Evolutionary conservation across 2,329 filamentous ascomycete species (phyloP).

Genomic region (Ascosphaera apis): DNA sequence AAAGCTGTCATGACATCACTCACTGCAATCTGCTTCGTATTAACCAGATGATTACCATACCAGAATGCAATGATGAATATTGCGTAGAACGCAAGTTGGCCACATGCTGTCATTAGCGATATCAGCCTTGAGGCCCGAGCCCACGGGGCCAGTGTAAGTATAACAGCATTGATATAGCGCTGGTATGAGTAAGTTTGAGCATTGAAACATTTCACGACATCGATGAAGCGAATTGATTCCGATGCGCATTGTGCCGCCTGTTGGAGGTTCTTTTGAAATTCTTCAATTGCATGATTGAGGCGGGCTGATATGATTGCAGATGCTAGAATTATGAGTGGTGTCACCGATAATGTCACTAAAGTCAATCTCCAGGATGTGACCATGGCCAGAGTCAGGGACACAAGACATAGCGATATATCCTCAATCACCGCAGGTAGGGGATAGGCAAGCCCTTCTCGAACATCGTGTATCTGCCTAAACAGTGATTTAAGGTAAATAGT

Average conservation of each 20-base stretch:
- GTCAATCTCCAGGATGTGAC: slow-evolving; percentile 68
- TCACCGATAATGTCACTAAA: slow-evolving; percentile 42
- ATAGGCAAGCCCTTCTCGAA: slow-evolving; percentile 60
- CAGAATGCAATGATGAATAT: slow-evolving; percentile 83
- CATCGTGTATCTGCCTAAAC: slow-evolving; percentile 54
- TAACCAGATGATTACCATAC: slow-evolving; percentile 54
- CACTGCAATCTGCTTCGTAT: slow-evolving; percentile 31
- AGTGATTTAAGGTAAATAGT: neutral
- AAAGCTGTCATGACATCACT: slow-evolving; percentile 63
- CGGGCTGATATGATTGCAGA: slow-evolving; percentile 32
- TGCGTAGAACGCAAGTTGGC: slow-evolving; percentile 48
- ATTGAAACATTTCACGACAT: slow-evolving; percentile 71
- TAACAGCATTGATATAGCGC: slow-evolving; percentile 37
- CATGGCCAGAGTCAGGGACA: slow-evolving; percentile 48
- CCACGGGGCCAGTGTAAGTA: slow-evolving; percentile 38
- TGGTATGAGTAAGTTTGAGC: slow-evolving; percentile 45
- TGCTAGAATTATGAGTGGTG: slow-evolving; percentile 43
- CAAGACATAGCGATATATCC: slow-evolving; percentile 38
- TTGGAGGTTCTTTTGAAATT: slow-evolving; percentile 44
- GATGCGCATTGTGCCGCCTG: slow-evolving; percentile 48
- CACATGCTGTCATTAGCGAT: slow-evolving; percentile 47
- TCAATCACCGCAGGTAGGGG: slow-evolving; percentile 49
- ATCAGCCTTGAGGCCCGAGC: slow-evolving; percentile 43
- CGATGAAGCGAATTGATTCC: slow-evolving; percentile 49
- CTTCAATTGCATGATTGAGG: slow-evolving; percentile 42